Evolutionary conservation across 1,284 basidiomycete genomes (phyloP), one percentile per base, ranked within the genome.

Genomic region (Ceratobasidium sp.): DNA sequence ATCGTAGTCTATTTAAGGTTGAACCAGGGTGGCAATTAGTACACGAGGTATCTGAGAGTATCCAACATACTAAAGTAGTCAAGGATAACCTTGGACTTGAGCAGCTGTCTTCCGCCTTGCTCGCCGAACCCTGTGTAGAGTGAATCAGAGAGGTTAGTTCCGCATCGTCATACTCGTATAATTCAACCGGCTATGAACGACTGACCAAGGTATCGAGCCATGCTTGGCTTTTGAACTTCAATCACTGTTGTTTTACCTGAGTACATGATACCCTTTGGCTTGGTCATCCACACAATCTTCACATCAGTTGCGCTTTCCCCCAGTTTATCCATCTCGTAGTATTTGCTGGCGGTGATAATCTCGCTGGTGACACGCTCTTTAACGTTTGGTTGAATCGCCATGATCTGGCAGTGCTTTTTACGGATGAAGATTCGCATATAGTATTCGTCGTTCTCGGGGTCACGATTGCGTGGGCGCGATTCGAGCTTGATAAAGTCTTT

Each of bases 101-200:
- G 76, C n/a, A 76, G 54, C 33, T 71, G 67, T 26, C 61, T 51
- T 54, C 76, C 76, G 15, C 76, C 76, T 45, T 76, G 76, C 26
- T 76, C 76, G 7, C 76, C 76, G 37, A 76, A 76, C 11, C 76
- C 76, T 54, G 31, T 42, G 35, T 47, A 42, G 6, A 31, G 63
- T 68, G 20, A 45, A 54, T 17, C 42, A 45, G 10, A 10, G 28
- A 71, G 37, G 28, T 60, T 45, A 76, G 56, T 26, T 28, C 26
- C 13, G 6, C 13, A 42, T 51, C 33, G 11, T 51, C 26, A 54
- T 35, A 61, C 26, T 33, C 23, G n/a, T n/a, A n/a, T n/a, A n/a
- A n/a, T 2, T 47, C 37, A 33, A 23, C 31, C 15, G 31, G 58
- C 8, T 17, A 4, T 7, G 20, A 35, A 42, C 23, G 37, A 63